Conservation (phyloP, 441 rosid species). For the Brassica balearica region DNA sequence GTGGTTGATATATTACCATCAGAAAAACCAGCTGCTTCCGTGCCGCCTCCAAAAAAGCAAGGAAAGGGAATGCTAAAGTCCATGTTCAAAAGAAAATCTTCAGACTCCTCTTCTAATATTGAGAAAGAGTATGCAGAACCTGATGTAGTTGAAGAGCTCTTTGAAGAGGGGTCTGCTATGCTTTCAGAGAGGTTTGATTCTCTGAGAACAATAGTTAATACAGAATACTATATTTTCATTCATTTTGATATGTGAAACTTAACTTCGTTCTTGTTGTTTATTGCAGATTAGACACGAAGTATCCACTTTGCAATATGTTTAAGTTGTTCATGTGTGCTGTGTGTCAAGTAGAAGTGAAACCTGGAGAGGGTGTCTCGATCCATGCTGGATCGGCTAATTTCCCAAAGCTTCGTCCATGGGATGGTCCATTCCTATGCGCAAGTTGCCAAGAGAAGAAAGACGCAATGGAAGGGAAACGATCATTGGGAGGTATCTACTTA, state of each 20-base stretch:
- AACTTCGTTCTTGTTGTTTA: background rate
- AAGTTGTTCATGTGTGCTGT: conserved; percentile 93
- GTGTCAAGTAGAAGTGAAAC: conserved; percentile 97
- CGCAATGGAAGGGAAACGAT: conserved; percentile 97
- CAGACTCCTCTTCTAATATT: conserved; percentile 75
- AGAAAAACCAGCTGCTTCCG: conserved; percentile 79
- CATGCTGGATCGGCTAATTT: conserved; percentile 73
- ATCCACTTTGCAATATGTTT: conserved; percentile 98
- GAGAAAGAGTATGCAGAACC: conserved; percentile 76
- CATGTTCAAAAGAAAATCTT: conserved; percentile 77
- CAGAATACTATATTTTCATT: background rate
- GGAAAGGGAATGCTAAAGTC: conserved; percentile 87
- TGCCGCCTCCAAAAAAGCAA: conserved; percentile 74
- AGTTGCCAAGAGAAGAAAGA: conserved; percentile 99
- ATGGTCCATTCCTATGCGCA: conserved; percentile 97
- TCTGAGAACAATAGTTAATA: background rate
- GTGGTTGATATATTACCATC: conserved; percentile 83
- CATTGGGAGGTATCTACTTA: conserved; percentile 64
- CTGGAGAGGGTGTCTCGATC: conserved; percentile 93
- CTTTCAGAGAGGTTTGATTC: conserved; percentile 90
- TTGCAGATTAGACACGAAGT: conserved; percentile 92
- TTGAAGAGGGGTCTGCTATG: conserved; percentile 96
- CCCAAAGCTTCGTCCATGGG: conserved; percentile 88
- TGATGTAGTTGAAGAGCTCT: conserved; percentile 86
- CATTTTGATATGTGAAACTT: conserved; percentile 2